Evolutionary conservation across 495 filamentous ascomycete genomes (phyloP).

Genomic region (Hamigera avellanea): DNA sequence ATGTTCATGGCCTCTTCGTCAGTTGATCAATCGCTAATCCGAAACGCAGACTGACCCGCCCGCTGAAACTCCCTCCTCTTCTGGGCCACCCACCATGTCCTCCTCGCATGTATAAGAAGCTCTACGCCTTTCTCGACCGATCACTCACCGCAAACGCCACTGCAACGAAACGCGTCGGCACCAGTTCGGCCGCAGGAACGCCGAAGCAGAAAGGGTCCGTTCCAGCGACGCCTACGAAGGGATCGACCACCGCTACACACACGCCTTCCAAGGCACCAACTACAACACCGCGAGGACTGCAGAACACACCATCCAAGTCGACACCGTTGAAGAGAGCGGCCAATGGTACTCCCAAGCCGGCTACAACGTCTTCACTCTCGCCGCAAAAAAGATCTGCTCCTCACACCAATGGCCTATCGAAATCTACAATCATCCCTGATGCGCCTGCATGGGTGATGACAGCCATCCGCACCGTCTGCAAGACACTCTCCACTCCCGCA

Average conservation of each 20-base stretch:
- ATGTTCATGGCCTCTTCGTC: background rate
- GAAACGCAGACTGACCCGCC: slow-evolving; percentile 56
- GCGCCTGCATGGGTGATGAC: slow-evolving; percentile 58
- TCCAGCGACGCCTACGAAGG: slow-evolving; percentile 23
- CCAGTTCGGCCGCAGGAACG: slow-evolving; percentile 17
- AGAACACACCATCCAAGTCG: slow-evolving; percentile 32
- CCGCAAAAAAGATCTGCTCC: slow-evolving; percentile 9
- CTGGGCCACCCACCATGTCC: slow-evolving; percentile 72
- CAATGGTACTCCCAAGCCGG: slow-evolving; percentile 7
- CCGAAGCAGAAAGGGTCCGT: slow-evolving; percentile 16
- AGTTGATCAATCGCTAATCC: background rate
- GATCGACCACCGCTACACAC: slow-evolving; percentile 10
- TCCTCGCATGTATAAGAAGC: slow-evolving; percentile 71
- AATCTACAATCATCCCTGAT: slow-evolving; percentile 26
- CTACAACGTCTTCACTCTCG: slow-evolving; percentile 13
- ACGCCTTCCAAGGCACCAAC: slow-evolving; percentile 23
- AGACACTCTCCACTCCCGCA: slow-evolving; percentile 43
- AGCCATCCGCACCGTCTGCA: slow-evolving; percentile 52
- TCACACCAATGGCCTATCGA: slow-evolving; percentile 11
- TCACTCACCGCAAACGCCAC: slow-evolving; percentile 41
- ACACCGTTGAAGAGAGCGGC: slow-evolving; percentile 26
- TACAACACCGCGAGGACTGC: slow-evolving; percentile 22
- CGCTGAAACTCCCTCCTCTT: slow-evolving; percentile 75
- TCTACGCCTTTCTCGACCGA: slow-evolving; percentile 70
- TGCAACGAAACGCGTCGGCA: slow-evolving; percentile 20